Base-by-base conservation (phyloP, 2,329 filamentous ascomycete genomes). In the Arthrobotrys pseudoclavata region DNA sequence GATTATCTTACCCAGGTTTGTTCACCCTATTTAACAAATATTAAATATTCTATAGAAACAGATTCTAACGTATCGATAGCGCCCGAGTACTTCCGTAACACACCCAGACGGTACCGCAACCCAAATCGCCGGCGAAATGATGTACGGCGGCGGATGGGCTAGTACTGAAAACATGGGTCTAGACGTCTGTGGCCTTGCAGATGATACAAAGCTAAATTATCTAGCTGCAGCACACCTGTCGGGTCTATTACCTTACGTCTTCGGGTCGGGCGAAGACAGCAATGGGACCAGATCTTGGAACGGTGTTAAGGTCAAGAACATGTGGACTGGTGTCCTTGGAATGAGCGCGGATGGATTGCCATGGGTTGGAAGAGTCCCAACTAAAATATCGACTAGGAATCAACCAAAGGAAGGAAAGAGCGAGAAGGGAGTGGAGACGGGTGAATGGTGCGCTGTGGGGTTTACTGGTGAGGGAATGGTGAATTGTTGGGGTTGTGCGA, bases 401-500 rank as follows among this genome's bases (percentile, higher is more conserved):
- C 62, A 74, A 52, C 63, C 75, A 15, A 72, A 68, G 47, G 82
- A 82, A 13, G 10, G 15, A 13, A 67, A 42, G 18, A 34, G 29
- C 5, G 67, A 69, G 15, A 50, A 63, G 15, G 66, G 67, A 9
- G 60, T 61, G 12, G 37, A 24, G 53, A 64, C 37, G 3, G 79
- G 71, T 42, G 86, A 88, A 80, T 88, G 86, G 86, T 83, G 88
- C n/a, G 83, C 85, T 1, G 86, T 85, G 0, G 87, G 86, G 0
- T 88, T 86, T 80, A 84, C 83, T 50, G 87, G 87, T 13, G 85
- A 88, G 50, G 87, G 87, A 3, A 88, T 88, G 86, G 85, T 86
- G 1, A 86, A 85, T 83, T 85, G 86, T 1, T 88, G 87, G 86
- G 83, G 87, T 13, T 86, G 84, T 52, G 87, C 86, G 0, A 84